Conservation (phyloP, 2,329 filamentous ascomycete genomes). For the Exophiala xenobiotica region DNA sequence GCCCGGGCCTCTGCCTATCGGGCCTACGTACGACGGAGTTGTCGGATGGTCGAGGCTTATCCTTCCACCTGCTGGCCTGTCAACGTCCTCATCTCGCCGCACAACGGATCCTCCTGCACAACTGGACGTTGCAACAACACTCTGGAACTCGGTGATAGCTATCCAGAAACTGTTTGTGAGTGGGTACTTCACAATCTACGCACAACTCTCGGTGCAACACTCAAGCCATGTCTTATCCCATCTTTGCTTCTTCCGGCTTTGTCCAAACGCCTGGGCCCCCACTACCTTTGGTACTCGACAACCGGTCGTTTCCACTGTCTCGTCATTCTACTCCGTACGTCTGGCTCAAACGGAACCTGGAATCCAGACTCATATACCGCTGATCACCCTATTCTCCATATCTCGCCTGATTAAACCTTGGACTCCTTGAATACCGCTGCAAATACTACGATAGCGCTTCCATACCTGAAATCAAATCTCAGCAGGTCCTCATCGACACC, state of each 20-base stretch:
- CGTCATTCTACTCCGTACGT: too few relatives aligned
- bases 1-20: constrained; percentile 12
- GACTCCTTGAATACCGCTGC: background rate
- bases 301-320: constrained; percentile 7
- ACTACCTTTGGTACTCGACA: constrained; percentile 9
- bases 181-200: constrained; percentile 9
- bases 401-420: constrained; percentile 2
- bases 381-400: constrained; percentile 1
- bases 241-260: constrained; percentile 6
- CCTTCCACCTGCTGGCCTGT: background rate
- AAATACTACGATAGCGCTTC: too few relatives aligned
- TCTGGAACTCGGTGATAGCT: background rate
- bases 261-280: constrained; percentile 14
- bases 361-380: constrained; percentile 8
- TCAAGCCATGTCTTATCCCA: background rate
- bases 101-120: background rate
- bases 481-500: too few relatives aligned
- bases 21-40: constrained; percentile 12
- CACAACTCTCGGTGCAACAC: background rate
- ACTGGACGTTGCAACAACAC: constrained; percentile 3
- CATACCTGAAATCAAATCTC: too few relatives aligned
- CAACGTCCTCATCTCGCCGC: background rate
- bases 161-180: background rate
- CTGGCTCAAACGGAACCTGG: too few relatives aligned
- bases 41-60: constrained; percentile 13